These are phyloP conservation scores for Kodamaea leandrae DNA, from an alignment of 805 yeast species.

Conservation along the genomic window DNA sequence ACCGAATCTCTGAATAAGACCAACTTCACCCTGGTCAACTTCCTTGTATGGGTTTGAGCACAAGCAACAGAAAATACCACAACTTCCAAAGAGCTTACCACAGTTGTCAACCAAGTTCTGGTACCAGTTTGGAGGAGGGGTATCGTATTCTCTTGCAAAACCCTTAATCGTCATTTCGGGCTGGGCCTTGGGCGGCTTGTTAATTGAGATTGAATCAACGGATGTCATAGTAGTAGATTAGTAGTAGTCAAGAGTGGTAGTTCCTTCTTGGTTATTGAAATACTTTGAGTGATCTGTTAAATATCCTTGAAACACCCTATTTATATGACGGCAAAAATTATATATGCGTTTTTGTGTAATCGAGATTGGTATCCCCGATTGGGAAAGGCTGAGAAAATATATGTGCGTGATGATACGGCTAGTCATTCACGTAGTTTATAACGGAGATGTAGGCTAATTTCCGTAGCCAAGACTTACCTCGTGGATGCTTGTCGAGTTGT, in stretches of 20 bases:
- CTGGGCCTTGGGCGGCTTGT: constrained; percentile 24
- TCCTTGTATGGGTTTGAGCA: constrained; percentile 59
- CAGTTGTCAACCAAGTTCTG: constrained; percentile 36
- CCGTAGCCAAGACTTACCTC: no score
- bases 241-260: not conserved
- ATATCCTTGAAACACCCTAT: no score
- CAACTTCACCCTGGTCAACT: constrained; percentile 67
- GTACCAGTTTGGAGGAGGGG: constrained; percentile 40
- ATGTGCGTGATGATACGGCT: no score
- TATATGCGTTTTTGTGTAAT: no score
- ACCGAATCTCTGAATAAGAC: constrained; percentile 65
- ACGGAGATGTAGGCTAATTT: no score
- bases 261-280: not conserved
- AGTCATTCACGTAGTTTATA: no score
- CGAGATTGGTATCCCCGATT: no score
- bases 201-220: constrained; percentile 4
- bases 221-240: constrained; percentile 3
- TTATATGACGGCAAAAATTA: no score
- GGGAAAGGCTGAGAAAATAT: no score
- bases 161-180: constrained; percentile 42
- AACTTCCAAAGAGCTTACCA: constrained; percentile 50
- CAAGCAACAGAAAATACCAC: constrained; percentile 55
- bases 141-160: constrained; percentile 41
- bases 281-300: no score
- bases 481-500: no score